A percentile compares a stretch with the other conserved stretches of the same genome.
Conservation (phyloP, 169 alveolate species). For the Cryptosporidium sp. region DNA sequence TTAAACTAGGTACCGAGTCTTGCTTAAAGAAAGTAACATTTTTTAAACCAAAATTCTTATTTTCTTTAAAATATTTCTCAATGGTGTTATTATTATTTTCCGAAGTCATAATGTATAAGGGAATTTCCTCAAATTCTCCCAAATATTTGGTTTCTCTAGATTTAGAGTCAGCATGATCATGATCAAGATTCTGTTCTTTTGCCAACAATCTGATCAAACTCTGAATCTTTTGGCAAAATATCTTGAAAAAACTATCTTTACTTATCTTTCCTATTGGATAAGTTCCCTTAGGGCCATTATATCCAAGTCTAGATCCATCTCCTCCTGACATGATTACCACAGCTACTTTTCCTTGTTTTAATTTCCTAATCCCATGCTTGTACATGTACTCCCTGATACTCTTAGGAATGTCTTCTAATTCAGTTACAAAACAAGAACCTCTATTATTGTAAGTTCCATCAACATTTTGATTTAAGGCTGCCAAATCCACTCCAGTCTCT, state of each 20-base stretch:
- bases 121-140: conserved; percentile 18
- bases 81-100: conserved; percentile 79
- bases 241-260: conserved; percentile 83
- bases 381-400: neutral
- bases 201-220: conserved; percentile 78
- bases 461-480: neutral
- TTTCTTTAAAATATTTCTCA: conserved; percentile 79
- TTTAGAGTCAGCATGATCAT: neutral
- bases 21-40: conserved; percentile 84
- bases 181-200: neutral
- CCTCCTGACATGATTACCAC: conserved; percentile 89
- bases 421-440: neutral
- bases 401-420: conserved; percentile 5
- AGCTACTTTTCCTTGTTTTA: conserved; percentile 85
- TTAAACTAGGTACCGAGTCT: conserved; percentile 85
- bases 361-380: conserved; percentile 78
- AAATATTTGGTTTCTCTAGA: neutral
- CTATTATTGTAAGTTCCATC: neutral
- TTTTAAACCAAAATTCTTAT: conserved; percentile 85
- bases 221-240: conserved; percentile 82
- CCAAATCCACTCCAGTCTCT: neutral
- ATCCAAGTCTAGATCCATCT: conserved; percentile 89
- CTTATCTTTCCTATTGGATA: conserved; percentile 84
- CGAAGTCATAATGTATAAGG: conserved; percentile 87
- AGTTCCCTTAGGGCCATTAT: conserved; percentile 87